These are phyloP conservation scores for Dendrobium huoshanense DNA, from an alignment of 106 monocot species.

Conservation along the genomic window DNA sequence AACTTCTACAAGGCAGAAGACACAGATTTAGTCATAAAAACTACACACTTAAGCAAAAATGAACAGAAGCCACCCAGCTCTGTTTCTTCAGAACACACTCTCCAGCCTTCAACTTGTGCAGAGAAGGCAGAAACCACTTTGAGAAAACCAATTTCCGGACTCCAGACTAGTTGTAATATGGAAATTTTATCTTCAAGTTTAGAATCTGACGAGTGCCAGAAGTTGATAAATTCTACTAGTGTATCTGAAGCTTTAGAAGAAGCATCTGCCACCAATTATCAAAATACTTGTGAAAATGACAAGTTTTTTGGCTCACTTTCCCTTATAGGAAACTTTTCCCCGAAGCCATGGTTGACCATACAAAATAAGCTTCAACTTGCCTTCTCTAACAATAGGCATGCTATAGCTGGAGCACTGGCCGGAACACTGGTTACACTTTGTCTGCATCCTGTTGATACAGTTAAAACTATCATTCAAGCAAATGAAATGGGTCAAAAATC, in stretches of 20 bases:
- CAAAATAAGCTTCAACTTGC: constrained; percentile 35
- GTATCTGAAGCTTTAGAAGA: constrained; percentile 19
- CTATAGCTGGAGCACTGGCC: constrained; percentile 86
- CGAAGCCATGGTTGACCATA: constrained; percentile 10
- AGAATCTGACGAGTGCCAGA: constrained; percentile 9
- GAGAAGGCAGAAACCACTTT: constrained; percentile 19
- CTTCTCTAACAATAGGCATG: constrained; percentile 56
- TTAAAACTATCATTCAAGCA: constrained; percentile 87
- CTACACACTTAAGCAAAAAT: constrained; percentile 10
- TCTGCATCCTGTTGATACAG: constrained; percentile 90
- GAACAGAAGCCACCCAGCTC: constrained; percentile 9
- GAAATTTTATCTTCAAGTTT: constrained; percentile 14
- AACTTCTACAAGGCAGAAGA: background rate
- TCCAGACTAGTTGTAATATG: constrained; percentile 9
- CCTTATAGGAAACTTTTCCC: constrained; percentile 3
- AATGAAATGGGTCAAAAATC: constrained; percentile 31
- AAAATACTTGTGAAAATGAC: constrained; percentile 7
- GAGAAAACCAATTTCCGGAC: constrained; percentile 14
- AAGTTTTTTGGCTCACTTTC: constrained; percentile 12
- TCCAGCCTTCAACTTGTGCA: constrained; percentile 10
- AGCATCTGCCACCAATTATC: constrained; percentile 13
- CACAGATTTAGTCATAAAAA: constrained; percentile 7
- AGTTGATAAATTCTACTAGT: constrained; percentile 13
- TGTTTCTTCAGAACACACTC: constrained; percentile 16
- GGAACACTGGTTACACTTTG: constrained; percentile 82